These are phyloP conservation scores for Gaeumannomyces sp. DNA, from an alignment of 2,329 filamentous ascomycete genomes.

Conservation along the genomic window DNA sequence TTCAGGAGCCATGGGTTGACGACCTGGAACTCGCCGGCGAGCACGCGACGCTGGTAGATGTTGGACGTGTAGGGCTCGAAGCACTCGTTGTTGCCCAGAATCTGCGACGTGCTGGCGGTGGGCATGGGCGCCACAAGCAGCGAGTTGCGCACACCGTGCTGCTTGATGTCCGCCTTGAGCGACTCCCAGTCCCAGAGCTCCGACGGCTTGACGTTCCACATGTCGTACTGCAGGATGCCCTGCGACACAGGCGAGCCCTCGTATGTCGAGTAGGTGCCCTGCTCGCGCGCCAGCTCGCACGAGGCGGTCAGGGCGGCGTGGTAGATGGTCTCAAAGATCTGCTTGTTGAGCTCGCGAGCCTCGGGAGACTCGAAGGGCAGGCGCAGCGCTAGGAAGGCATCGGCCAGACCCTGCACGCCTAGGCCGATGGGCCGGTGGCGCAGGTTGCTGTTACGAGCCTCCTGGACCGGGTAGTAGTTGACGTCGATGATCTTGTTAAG, in stretches of 20 bases:
- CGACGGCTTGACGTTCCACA: conserved; percentile 93
- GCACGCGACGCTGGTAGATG: conserved; percentile 97
- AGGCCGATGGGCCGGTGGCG: conserved; percentile 93
- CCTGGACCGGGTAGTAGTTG: conserved; percentile 96
- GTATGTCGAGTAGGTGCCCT: conserved; percentile 85
- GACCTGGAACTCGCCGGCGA: conserved; percentile 98
- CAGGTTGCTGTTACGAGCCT: conserved; percentile 94
- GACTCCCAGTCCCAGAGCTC: conserved; percentile 95
- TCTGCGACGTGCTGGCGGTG: conserved; percentile 94
- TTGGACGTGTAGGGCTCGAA: conserved; percentile 99
- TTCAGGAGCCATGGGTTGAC: conserved; percentile 99
- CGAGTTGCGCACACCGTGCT: conserved; percentile 93
- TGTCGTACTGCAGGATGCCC: conserved; percentile 95
- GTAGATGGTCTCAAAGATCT: conserved; percentile 99
- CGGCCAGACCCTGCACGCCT: conserved; percentile 94
- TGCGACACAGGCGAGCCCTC: conserved; percentile 90
- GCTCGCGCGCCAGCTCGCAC: conserved; percentile 72
- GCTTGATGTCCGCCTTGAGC: conserved; percentile 84
- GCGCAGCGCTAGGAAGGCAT: conserved; percentile 94
- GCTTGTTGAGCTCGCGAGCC: conserved; percentile 88
- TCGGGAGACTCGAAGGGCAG: conserved; percentile 96
- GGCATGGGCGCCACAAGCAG: conserved; percentile 95
- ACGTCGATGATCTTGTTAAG: conserved; percentile 97
- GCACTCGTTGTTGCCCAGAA: conserved; percentile 98
- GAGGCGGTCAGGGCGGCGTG: conserved; percentile 90